Evolutionary conservation across 2,329 filamentous ascomycete genomes (phyloP).

Genomic region (Incumbomyces delicatus): DNA sequence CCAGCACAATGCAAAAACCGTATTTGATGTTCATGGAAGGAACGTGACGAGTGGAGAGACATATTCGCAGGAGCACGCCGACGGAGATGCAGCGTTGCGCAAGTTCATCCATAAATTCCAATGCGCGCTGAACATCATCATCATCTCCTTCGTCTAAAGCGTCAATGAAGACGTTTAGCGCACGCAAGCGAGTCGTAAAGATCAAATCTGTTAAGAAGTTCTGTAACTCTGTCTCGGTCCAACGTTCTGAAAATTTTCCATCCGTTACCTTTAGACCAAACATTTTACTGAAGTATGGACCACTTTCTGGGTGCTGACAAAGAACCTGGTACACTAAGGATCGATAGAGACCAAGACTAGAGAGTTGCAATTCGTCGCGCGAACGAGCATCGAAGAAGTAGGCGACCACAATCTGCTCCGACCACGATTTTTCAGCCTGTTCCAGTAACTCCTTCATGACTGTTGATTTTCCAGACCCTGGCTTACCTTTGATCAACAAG

Average conservation of each 20-base stretch:
- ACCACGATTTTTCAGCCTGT: background rate
- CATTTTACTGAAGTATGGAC: background rate
- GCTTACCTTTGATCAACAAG: conserved; percentile 32
- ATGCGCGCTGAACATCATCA: conserved; percentile 29
- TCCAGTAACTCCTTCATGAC: conserved; percentile 25
- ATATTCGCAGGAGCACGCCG: conserved; percentile 23
- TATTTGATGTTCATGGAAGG: conserved; percentile 29
- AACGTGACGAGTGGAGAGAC: conserved; percentile 38
- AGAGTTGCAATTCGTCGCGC: conserved; percentile 36
- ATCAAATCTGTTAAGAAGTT: conserved; percentile 16
- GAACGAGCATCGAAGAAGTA: conserved; percentile 43
- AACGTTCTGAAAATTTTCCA: background rate
- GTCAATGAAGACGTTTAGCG: conserved; percentile 27
- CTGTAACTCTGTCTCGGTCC: conserved; percentile 8
- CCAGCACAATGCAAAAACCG: conserved; percentile 25
- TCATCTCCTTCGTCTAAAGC: conserved; percentile 40
- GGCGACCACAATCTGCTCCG: conserved; percentile 24
- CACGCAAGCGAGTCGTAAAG: conserved; percentile 7
- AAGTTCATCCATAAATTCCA: conserved; percentile 28
- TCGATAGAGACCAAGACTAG: conserved; percentile 41
- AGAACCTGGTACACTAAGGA: conserved; percentile 22
- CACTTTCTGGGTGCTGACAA: conserved; percentile 17
- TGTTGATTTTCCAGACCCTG: conserved; percentile 29
- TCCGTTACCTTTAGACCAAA: background rate
- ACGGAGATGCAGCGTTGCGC: conserved; percentile 12